Percentiles rank a stretch among this genome's conserved stretches.
Evolutionary conservation across 176 grass and related monocot species (phyloP).

Genomic region (Neostapfia colusana): DNA sequence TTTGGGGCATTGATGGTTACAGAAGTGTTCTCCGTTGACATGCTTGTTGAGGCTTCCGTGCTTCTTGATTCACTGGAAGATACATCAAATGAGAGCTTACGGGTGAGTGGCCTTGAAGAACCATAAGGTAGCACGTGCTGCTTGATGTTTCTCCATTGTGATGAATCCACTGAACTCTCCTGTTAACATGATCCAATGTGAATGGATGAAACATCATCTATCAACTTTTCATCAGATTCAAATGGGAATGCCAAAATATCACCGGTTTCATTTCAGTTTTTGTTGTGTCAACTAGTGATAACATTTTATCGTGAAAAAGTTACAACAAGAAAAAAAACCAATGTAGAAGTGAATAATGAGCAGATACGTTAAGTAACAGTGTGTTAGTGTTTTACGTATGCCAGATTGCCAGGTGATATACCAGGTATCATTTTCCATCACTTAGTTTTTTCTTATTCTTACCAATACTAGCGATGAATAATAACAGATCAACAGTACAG

Average conservation of each 20-base stretch:
- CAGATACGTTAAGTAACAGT: not conserved
- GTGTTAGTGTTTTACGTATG: too few species aligned
- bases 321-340: not conserved
- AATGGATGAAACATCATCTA: not conserved
- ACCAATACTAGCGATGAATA: conserved; percentile 11
- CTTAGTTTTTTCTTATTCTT: conserved; percentile 17
- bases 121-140: conserved; percentile 79
- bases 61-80: conserved; percentile 64
- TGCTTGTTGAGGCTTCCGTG: conserved; percentile 75
- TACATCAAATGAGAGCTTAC: conserved; percentile 75
- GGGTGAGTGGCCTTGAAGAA: conserved; percentile 71
- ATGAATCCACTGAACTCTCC: conserved; percentile 61
- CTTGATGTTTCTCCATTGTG: conserved; percentile 88
- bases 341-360: not conserved
- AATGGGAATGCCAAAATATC: not conserved
- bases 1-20: conserved; percentile 58
- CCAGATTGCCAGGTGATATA: not conserved
- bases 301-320: not conserved
- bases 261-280: too few species aligned
- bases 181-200: conserved; percentile 37
- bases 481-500: not conserved
- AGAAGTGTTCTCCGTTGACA: conserved; percentile 56
- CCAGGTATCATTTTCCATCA: not conserved
- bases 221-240: not conserved
- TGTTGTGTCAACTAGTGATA: not conserved